Percentiles rank a stretch among this genome's conserved stretches.
Conservation (phyloP, 1,284 basidiomycete species). For the Apiotrichum domesticum region DNA sequence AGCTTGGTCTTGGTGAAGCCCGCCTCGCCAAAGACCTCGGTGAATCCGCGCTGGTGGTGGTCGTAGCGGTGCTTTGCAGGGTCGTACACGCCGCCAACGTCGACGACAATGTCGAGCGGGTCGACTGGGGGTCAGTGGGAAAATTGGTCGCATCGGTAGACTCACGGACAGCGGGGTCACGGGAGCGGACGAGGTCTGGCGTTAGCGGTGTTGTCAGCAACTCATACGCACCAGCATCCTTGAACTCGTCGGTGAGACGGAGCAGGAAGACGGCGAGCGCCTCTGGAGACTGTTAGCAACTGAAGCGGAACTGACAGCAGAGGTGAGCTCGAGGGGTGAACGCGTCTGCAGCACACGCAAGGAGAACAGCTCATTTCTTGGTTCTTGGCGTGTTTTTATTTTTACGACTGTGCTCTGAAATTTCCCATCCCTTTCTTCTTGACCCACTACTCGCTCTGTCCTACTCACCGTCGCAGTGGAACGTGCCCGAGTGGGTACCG, state of each 20-base stretch:
- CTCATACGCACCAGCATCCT: slow-evolving; percentile 58
- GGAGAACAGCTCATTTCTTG: too few species aligned
- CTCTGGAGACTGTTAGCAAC: slow-evolving; percentile 18
- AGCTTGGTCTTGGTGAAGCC: slow-evolving; percentile 65
- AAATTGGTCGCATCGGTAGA: neutral
- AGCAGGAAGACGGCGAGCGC: slow-evolving; percentile 61
- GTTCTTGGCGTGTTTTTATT: too few species aligned
- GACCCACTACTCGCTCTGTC: too few species aligned
- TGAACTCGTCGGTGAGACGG: slow-evolving; percentile 68
- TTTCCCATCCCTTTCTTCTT: too few species aligned
- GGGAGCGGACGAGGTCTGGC: slow-evolving; percentile 67
- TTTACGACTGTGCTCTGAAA: too few species aligned
- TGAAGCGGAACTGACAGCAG: too few species aligned
- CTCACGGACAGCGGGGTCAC: slow-evolving; percentile 64
- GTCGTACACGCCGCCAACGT: slow-evolving; percentile 92
- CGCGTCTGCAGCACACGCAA: too few species aligned
- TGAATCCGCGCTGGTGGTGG: slow-evolving; percentile 93
- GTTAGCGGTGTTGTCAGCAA: neutral
- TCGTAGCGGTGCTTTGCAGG: slow-evolving; percentile 74
- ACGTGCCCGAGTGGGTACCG: slow-evolving; percentile 91
- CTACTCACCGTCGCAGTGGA: slow-evolving; percentile 83
- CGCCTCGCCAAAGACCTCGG: slow-evolving; percentile 78
- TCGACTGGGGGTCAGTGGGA: slow-evolving; percentile 51
- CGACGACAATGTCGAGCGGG: slow-evolving; percentile 90
- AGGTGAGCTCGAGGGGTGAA: too few species aligned